Percentiles rank a stretch among this genome's conserved stretches.
Evolutionary conservation across 2,329 filamentous ascomycete species (phyloP).

Genomic region (Botrytis medusae): DNA sequence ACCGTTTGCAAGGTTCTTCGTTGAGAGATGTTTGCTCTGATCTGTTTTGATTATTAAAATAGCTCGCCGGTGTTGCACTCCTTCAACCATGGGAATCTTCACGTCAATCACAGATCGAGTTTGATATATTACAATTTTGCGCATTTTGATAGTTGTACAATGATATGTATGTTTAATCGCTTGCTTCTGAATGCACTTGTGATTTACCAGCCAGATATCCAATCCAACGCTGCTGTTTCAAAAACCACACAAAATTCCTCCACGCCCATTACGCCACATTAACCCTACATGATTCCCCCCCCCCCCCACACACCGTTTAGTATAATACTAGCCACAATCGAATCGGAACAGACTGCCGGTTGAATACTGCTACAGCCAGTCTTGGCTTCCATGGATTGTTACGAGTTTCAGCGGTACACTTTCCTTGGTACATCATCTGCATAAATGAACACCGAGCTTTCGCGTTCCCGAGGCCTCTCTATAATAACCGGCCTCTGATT

Average conservation of each 20-base stretch:
- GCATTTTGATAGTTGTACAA: not conserved
- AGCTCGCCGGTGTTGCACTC: not conserved
- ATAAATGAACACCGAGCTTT: conserved; percentile 38
- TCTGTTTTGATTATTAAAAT: not conserved
- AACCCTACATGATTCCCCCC: not conserved
- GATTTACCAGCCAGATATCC: conserved; percentile 3
- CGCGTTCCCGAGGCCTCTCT: conserved; percentile 36
- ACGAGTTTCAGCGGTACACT: conserved; percentile 34
- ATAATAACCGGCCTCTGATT: conserved; percentile 34
- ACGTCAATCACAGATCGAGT: not conserved
- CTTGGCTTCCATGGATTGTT: conserved; percentile 11
- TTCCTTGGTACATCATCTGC: conserved; percentile 37
- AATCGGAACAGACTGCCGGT: conserved; percentile 10
- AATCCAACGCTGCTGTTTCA: not conserved
- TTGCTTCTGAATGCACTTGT: not conserved
- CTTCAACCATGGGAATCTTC: not conserved
- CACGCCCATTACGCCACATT: not conserved
- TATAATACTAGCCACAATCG: conserved; percentile 12
- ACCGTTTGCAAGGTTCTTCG: not conserved
- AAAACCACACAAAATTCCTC: too few relatives aligned
- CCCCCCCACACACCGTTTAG: conserved; percentile 1
- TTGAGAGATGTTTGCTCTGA: not conserved
- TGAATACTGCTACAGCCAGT: not conserved
- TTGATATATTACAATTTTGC: not conserved
- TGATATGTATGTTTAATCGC: not conserved